Conservation (phyloP, 192 early-diverging fungal species). For the Coemansia reversa region DNA sequence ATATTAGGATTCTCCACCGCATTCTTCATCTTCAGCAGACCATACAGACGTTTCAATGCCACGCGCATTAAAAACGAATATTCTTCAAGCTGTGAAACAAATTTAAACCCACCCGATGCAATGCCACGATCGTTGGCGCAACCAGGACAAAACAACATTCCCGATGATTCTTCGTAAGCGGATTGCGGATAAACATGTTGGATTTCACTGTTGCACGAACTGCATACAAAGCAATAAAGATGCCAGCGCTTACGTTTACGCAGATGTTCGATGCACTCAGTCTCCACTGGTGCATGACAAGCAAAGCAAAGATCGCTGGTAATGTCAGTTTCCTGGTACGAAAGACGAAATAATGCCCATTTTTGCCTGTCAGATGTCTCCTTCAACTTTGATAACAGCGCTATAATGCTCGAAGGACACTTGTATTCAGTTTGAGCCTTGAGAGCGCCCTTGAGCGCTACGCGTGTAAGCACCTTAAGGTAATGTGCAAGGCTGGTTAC, state of each 20-base stretch:
- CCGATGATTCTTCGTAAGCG: conserved; percentile 49
- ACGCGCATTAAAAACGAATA: conserved; percentile 86
- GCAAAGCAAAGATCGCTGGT: conserved; percentile 76
- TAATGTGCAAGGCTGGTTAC: conserved; percentile 91
- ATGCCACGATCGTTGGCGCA: conserved; percentile 54
- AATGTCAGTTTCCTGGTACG: conserved; percentile 61
- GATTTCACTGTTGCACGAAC: conserved; percentile 58
- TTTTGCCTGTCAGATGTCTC: conserved; percentile 62
- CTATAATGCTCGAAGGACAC: conserved; percentile 49
- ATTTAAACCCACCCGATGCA: conserved; percentile 57
- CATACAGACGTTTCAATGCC: conserved; percentile 78
- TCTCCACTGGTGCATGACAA: conserved; percentile 81
- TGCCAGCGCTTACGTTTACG: conserved; percentile 72
- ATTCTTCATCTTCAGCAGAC: conserved; percentile 65
- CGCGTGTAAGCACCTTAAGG: conserved; percentile 87
- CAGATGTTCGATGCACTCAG: conserved; percentile 75
- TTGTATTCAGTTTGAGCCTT: conserved; percentile 59
- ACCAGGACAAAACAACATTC: conserved; percentile 55
- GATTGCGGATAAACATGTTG: conserved; percentile 59
- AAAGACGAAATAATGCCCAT: conserved; percentile 44
- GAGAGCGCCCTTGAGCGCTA: conserved; percentile 84
- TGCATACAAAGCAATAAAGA: conserved; percentile 77
- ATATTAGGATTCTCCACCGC: conserved; percentile 42
- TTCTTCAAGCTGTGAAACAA: conserved; percentile 86
- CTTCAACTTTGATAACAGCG: conserved; percentile 77